Conservation (phyloP, 495 filamentous ascomycete species). For the Penicillium samsonianum region DNA sequence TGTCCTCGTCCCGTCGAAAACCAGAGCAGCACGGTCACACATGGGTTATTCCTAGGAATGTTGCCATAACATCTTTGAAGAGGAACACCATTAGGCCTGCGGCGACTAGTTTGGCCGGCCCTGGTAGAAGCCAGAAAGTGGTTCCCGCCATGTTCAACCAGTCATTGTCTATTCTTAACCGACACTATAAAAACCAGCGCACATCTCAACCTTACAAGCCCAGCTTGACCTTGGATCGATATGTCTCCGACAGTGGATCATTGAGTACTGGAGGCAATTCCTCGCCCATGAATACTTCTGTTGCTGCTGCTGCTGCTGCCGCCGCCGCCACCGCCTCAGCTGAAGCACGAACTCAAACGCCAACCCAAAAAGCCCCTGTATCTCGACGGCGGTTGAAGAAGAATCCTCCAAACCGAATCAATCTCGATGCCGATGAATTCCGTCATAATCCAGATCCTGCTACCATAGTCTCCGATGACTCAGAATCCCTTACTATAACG, state of each 20-base stretch:
- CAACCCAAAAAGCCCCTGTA: conserved; percentile 3
- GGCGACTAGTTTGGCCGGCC: conserved; percentile 39
- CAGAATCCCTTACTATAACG: conserved; percentile 11
- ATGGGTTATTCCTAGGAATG: conserved; percentile 41
- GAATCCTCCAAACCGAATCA: conserved; percentile 52
- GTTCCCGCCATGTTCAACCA: conserved; percentile 29
- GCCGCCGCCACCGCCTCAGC: background rate
- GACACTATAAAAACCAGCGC: conserved; percentile 25
- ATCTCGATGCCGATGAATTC: conserved; percentile 38
- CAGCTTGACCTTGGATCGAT: conserved; percentile 43
- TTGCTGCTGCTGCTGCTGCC: background rate
- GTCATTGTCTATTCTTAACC: conserved; percentile 32
- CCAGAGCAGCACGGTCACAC: conserved; percentile 31
- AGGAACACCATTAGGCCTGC: conserved; percentile 40
- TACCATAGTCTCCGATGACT: conserved; percentile 18
- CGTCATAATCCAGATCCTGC: conserved; percentile 19
- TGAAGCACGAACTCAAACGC: background rate
- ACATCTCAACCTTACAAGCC: conserved; percentile 16
- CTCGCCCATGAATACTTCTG: background rate
- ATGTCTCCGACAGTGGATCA: conserved; percentile 28
- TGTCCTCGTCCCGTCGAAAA: conserved; percentile 11
- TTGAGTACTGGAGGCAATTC: background rate
- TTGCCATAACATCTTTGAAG: conserved; percentile 37
- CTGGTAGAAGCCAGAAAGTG: conserved; percentile 16
- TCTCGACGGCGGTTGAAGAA: conserved; percentile 46